Base-by-base conservation (phyloP, 305 asterid genomes). In the Fraxinus greggii region DNA sequence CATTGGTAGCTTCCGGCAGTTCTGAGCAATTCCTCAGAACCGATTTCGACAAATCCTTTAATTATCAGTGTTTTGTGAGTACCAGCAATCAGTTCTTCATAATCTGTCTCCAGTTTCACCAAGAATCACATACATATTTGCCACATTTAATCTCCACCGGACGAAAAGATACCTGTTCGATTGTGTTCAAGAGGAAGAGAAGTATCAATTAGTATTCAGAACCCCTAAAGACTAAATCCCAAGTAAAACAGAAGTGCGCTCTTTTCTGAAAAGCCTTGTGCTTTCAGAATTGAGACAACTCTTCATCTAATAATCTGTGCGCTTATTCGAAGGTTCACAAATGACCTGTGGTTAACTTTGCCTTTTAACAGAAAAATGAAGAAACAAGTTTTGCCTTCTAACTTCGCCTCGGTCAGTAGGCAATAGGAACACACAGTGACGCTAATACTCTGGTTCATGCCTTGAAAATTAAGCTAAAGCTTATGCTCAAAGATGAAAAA, bases 91-190 rank as follows among this genome's bases (percentile, higher is more conserved):
- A 93, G 85, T 79, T 95, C 98, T 78, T 95, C 97, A 23, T 91
- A 91, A 82, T 95, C 98, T 0, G 86, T 95, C 98, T 56, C 98
- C 98, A 3, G 96, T 93, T 82, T 95, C 98, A 29, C 98, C 98
- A 10, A 95, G 90, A 80, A 95, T 81, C 63, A 95, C 95, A 24
- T 83, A 89, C 98, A 92, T 90, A 65, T 92, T 92, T 4, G 97
- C 90, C 77, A 95, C 93, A 15, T 91, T 92, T 78, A 95, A 77
- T 81, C 95, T 85, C 98, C 98, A 92, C n/a, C 94, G 93, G 10
- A 93, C 97, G 81, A 93, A 93, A 1, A 95, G 92, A 81, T 93
- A 92, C 92, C 98, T 92, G 42, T 40, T 67, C 15, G 7, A 48
- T 48, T 21, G 7, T 48, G 21, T 3, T 4, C 7, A 42, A 42